phyloP scores from a whole-genome alignment of 192 early-diverging fungal genomes.

The Obelidium mucronatum region DNA sequence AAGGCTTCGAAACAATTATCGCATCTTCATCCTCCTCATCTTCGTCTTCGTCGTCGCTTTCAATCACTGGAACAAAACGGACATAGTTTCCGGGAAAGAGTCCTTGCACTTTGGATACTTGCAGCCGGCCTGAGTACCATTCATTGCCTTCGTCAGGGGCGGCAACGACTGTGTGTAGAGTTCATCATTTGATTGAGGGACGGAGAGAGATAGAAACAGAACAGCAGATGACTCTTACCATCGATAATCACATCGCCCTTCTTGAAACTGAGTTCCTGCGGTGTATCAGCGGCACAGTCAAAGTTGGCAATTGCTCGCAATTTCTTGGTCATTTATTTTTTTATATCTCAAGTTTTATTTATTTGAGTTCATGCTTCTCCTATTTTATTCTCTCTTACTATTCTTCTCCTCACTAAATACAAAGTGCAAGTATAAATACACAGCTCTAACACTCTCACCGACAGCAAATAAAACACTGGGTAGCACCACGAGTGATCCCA shows the following conservation, averaged over 20 bases:
- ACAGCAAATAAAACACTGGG: not conserved
- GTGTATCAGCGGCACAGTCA: slow-evolving; percentile 66
- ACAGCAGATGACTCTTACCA: too few relatives aligned
- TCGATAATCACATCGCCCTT: slow-evolving; percentile 61
- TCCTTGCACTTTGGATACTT: slow-evolving; percentile 50
- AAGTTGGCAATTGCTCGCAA: slow-evolving; percentile 58
- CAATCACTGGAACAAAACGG: slow-evolving; percentile 5
- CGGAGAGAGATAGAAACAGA: slow-evolving; percentile 50
- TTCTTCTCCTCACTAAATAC: not conserved
- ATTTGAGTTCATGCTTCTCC: not conserved
- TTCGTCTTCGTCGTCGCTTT: slow-evolving; percentile 7
- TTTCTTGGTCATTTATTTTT: not conserved
- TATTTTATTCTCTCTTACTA: not conserved
- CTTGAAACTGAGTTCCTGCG: slow-evolving; percentile 62
- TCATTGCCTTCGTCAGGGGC: slow-evolving; percentile 58
- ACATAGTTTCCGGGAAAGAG: slow-evolving; percentile 73
- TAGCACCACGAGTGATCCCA: not conserved
- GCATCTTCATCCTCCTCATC: not conserved
- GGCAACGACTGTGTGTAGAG: too few relatives aligned
- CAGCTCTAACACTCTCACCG: not conserved
- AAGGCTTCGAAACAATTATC: not conserved
- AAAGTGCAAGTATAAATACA: not conserved
- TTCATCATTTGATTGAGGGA: too few relatives aligned
- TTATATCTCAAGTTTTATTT: not conserved
- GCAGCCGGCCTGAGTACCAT: slow-evolving; percentile 63